These are phyloP conservation scores for Fraxinus platypoda DNA, from an alignment of 305 asterid genomes.

Conservation along the genomic window DNA sequence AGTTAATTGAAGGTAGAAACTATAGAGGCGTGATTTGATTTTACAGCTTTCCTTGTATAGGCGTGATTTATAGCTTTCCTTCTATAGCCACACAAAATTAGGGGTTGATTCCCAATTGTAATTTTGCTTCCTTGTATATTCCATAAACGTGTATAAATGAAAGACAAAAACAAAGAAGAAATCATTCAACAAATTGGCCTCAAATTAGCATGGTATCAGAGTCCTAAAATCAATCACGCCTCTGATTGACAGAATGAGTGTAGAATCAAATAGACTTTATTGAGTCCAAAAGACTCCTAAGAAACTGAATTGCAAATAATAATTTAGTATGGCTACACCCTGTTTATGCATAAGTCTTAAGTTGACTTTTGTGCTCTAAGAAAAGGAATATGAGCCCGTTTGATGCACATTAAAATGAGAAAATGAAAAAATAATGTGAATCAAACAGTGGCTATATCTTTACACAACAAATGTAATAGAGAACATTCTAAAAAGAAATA, in stretches of 20 bases:
- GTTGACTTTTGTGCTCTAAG: not conserved
- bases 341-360: not conserved
- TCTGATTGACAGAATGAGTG: not conserved
- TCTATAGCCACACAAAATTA: not conserved
- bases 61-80: not conserved
- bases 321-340: not conserved
- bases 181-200: not conserved
- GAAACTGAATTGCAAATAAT: not conserved
- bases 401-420: too few species aligned
- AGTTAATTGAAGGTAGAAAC: not conserved
- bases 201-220: too few species aligned
- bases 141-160: not conserved
- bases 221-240: too few species aligned
- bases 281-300: not conserved
- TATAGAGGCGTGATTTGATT: not conserved
- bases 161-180: not conserved
- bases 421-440: too few species aligned
- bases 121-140: not conserved
- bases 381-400: not conserved
- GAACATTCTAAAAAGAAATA: not conserved
- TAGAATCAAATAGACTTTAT: not conserved
- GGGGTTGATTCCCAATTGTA: not conserved
- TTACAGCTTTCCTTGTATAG: not conserved
- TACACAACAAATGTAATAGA: not conserved
- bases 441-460: too few species aligned